Percentiles rank a stretch among this genome's conserved stretches.
These are phyloP conservation scores for Planoprotostelium fungivorum DNA, from an alignment of 78 protist genomes.

Conservation along the genomic window DNA sequence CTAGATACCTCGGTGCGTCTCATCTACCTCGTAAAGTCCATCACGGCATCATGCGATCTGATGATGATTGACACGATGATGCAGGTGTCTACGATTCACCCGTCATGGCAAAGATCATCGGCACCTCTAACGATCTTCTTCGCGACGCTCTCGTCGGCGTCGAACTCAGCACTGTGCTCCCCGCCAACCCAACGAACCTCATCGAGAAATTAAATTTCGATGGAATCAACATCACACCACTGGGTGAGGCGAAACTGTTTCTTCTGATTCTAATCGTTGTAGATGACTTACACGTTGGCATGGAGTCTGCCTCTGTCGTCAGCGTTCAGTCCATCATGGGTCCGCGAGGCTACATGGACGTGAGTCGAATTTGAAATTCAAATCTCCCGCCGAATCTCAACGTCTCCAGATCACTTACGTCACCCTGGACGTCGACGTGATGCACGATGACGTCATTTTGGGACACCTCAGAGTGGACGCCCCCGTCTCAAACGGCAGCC, in stretches of 20 bases:
- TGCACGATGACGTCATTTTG: not conserved
- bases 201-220: not conserved
- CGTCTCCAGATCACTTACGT: not conserved
- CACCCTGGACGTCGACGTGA: not conserved
- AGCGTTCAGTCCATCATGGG: not conserved
- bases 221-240: not conserved
- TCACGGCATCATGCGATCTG: too few relatives aligned
- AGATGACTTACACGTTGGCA: not conserved
- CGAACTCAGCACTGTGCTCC: not conserved
- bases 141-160: not conserved
- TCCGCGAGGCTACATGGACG: not conserved
- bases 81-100: too few relatives aligned
- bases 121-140: not conserved
- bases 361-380: not conserved
- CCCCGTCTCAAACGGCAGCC: not conserved
- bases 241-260: not conserved
- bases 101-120: not conserved
- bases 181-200: not conserved
- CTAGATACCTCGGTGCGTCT: not conserved
- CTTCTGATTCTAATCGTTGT: not conserved
- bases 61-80: too few relatives aligned
- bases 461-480: not conserved
- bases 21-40: too few relatives aligned
- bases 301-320: not conserved
- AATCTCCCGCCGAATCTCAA: not conserved